Conservation (phyloP, 352 stramenopile species). For the Achlya hypogyna region DNA sequence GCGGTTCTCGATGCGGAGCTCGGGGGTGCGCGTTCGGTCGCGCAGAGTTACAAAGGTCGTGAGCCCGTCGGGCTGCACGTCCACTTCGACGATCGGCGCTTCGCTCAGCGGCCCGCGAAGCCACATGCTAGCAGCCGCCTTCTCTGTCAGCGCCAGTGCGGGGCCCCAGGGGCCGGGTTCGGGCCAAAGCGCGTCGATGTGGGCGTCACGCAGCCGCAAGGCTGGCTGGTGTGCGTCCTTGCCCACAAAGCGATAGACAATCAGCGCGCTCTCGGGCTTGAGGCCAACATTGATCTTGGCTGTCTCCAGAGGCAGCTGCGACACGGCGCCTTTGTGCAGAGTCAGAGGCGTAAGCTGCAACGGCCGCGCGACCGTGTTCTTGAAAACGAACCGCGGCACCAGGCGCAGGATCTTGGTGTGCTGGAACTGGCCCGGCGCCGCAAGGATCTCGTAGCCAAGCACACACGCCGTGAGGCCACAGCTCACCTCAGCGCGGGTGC, state of each 20-base stretch:
- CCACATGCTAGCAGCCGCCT: slow-evolving; percentile 37
- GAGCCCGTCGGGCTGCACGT: slow-evolving; percentile 46
- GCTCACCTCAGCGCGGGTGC: slow-evolving; percentile 60
- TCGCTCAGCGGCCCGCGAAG: slow-evolving; percentile 58
- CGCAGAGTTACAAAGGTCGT: slow-evolving; percentile 61
- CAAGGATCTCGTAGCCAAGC: slow-evolving; percentile 70
- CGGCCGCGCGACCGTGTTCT: slow-evolving; percentile 48
- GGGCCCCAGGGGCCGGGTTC: slow-evolving; percentile 53
- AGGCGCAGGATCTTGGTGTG: slow-evolving; percentile 74
- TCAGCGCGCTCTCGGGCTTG: slow-evolving; percentile 39
- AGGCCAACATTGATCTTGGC: slow-evolving; percentile 35
- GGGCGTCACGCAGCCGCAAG: slow-evolving; percentile 55
- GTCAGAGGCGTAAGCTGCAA: slow-evolving; percentile 67
- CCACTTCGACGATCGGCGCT: slow-evolving; percentile 58
- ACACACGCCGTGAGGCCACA: slow-evolving; percentile 55
- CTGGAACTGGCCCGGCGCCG: slow-evolving; percentile 70
- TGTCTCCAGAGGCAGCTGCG: slow-evolving; percentile 21
- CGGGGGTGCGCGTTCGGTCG: slow-evolving; percentile 55
- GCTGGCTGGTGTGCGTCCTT: slow-evolving; percentile 63
- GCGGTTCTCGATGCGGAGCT: slow-evolving; percentile 81
- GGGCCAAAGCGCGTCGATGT: background rate
- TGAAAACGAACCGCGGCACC: slow-evolving; percentile 62
- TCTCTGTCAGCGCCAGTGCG: slow-evolving; percentile 33
- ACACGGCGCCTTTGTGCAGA: slow-evolving; percentile 60
- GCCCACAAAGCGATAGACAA: slow-evolving; percentile 60